These are phyloP conservation scores for Myxozyma nipponensis DNA, from an alignment of 805 yeast species.

Conservation along the genomic window DNA sequence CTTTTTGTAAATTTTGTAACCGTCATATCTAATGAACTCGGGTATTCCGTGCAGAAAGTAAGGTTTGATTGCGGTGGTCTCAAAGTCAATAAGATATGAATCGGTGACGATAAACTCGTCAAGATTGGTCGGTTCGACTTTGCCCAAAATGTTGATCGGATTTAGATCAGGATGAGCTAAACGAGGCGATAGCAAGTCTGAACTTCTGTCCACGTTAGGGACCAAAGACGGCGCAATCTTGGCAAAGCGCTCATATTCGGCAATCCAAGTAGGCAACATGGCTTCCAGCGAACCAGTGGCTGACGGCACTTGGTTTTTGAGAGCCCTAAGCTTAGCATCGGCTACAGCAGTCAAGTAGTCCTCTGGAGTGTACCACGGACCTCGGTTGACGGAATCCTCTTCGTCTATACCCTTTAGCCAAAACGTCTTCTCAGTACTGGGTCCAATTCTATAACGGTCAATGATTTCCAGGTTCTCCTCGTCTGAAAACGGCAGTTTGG, in stretches of 20 bases:
- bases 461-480: conserved; percentile 53
- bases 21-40: conserved; percentile 77
- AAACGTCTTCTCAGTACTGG: conserved; percentile 74
- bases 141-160: conserved; percentile 74
- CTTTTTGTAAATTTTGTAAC: conserved; percentile 77
- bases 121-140: conserved; percentile 32
- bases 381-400: conserved; percentile 50
- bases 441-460: conserved; percentile 85
- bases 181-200: conserved; percentile 67
- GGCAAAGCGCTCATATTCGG: conserved; percentile 59
- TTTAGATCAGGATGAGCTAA: conserved; percentile 79
- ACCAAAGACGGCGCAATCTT: conserved; percentile 57
- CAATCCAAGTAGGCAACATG: conserved; percentile 25
- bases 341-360: conserved; percentile 65
- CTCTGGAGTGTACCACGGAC: conserved; percentile 65
- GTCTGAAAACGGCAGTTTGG: conserved; percentile 52
- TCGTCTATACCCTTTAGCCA: conserved; percentile 63
- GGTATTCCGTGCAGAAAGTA: conserved; percentile 76
- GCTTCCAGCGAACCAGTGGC: conserved; percentile 40
- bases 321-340: conserved; percentile 59
- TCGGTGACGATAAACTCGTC: conserved; percentile 11
- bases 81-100: conserved; percentile 71
- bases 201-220: conserved; percentile 45
- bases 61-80: conserved; percentile 76
- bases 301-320: conserved; percentile 50